Percentiles rank a stretch among this genome's conserved stretches.
Evolutionary conservation across 1,284 basidiomycete genomes (phyloP).

Genomic region (Uromyces viciae-fabae): DNA sequence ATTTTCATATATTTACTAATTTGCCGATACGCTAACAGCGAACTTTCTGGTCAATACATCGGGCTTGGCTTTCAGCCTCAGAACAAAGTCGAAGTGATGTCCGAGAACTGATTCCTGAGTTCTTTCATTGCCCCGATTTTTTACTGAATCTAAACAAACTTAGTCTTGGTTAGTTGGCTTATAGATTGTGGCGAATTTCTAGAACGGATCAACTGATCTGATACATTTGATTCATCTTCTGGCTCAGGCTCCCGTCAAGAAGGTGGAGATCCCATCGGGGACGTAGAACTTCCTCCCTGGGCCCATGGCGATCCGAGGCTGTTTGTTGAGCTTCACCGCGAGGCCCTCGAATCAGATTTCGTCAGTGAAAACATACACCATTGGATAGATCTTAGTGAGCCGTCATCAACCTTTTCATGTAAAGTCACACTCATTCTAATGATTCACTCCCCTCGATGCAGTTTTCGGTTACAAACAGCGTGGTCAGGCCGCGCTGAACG

Average conservation of each 20-base stretch:
- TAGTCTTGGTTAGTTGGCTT: conserved; percentile 63
- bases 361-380: conserved; percentile 78
- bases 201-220: background rate
- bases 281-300: conserved; percentile 88
- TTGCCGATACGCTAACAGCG: conserved; percentile 66
- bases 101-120: conserved; percentile 88
- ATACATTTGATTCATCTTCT: conserved; percentile 59
- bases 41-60: conserved; percentile 69
- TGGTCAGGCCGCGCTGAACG: conserved; percentile 56
- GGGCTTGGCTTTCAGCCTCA: conserved; percentile 80
- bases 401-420: conserved; percentile 61
- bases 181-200: conserved; percentile 61
- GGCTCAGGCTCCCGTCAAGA: conserved; percentile 79
- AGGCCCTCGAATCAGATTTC: conserved; percentile 83
- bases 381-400: conserved; percentile 80
- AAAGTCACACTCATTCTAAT: background rate
- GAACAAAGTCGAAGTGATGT: conserved; percentile 85
- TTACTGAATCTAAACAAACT: conserved; percentile 59
- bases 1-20: conserved; percentile 79
- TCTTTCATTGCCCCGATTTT: conserved; percentile 64
- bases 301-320: conserved; percentile 77
- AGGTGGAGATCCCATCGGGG: conserved; percentile 74
- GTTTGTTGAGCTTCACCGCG: conserved; percentile 77
- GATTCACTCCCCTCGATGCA: conserved; percentile 11
- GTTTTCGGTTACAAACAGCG: conserved; percentile 52